Percentiles rank a stretch among this genome's conserved stretches.
Evolutionary conservation across 352 stramenopile species (phyloP).

Genomic region (Phytopythium oedochilum): DNA sequence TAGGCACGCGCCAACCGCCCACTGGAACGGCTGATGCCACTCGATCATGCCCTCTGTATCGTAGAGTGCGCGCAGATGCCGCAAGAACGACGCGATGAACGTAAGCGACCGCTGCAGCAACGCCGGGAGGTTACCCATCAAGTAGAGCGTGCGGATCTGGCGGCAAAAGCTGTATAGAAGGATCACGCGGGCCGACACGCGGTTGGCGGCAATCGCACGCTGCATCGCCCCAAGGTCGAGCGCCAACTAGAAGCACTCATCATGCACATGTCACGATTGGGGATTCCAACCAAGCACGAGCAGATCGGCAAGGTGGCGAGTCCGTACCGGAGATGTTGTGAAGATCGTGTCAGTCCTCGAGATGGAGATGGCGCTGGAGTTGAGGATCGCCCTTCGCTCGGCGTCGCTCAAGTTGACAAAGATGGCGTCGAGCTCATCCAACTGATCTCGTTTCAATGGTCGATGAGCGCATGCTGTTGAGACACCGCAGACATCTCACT

Average conservation of each 20-base stretch:
- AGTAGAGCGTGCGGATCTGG: slow-evolving; percentile 70
- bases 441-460: slow-evolving; percentile 15
- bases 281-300: no score
- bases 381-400: slow-evolving; percentile 21
- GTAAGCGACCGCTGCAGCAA: slow-evolving; percentile 43
- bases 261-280: no score
- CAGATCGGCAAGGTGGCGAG: neutral
- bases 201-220: slow-evolving; percentile 43
- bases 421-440: slow-evolving; percentile 81
- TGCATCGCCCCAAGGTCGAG: slow-evolving; percentile 46
- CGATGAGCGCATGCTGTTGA: neutral
- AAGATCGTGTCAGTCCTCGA: slow-evolving; percentile 43
- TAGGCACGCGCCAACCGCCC: slow-evolving; percentile 66
- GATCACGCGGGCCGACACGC: slow-evolving; percentile 42
- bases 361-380: slow-evolving; percentile 16
- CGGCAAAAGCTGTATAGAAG: slow-evolving; percentile 77
- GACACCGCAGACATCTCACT: neutral
- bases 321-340: slow-evolving; percentile 48
- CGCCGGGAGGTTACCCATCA: slow-evolving; percentile 63
- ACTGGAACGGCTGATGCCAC: slow-evolving; percentile 55
- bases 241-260: slow-evolving; percentile 35
- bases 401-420: slow-evolving; percentile 38
- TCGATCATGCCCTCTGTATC: slow-evolving; percentile 12
- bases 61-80: slow-evolving; percentile 25
- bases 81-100: slow-evolving; percentile 58